Base-by-base conservation (phyloP, 2,329 filamentous ascomycete species). In the Trichocomaceae sp. region DNA sequence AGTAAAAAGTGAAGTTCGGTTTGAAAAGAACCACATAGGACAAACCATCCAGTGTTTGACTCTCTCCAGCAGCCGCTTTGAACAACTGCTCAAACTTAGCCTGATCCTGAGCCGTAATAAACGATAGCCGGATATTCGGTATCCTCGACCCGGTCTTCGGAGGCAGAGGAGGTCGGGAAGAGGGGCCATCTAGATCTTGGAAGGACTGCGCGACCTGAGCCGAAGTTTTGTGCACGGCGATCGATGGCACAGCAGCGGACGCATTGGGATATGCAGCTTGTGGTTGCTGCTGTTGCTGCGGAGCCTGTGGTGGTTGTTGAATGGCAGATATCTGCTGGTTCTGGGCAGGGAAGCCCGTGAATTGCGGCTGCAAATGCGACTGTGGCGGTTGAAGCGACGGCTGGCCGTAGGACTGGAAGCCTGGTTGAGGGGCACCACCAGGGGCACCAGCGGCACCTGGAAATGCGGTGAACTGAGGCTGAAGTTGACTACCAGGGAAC, bases 71-170 rank as follows among this genome's bases (percentile, higher is more conserved):
- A 13, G 93, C 92, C 54, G 91, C 95, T 75, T 93, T 96, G 79
- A 99, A 99, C 42, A 99, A 76, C 55, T 93, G 93, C 77, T 99
- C 93, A 64, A 99, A 99, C 75, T 96, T 96, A 66, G 89, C 83
- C 73, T 99, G 93, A 68, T 99, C 93, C 65, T 87, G 84, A 23
- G 89, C 91, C 2, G 92, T 96, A 66, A 99, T 96, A 71, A 99
- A 99, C 2, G 91, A 96, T 58, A 99, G 76, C 49, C 93, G 83
- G 61, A 97, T 95, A 69, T 88, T 97, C 26, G 93, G 93, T 55
- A 99, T 96, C 75, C 87, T 93, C 63, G 82, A 85, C 12, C 79
- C 74, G 3, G 49, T 35, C 26, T 57, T 70, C 64, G 83, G 84
- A 6, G 86, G 79, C 60, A 86, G 83, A 64, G 86, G 81, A 10